Evolutionary conservation across 1,284 basidiomycete genomes (phyloP).

Genomic region (Heimioporus punctisporus): DNA sequence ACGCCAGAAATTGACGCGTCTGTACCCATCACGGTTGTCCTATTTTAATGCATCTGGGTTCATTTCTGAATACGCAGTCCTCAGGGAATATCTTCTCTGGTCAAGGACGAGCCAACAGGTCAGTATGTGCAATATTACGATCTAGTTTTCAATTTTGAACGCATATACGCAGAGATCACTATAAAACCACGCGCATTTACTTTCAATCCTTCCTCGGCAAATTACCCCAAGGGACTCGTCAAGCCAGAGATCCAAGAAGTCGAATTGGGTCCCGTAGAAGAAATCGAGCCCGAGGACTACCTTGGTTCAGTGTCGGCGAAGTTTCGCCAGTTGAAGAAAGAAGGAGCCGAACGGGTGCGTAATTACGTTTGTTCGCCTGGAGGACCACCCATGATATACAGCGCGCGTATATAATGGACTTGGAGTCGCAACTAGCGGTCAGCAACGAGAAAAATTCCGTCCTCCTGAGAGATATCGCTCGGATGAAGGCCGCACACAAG

Average conservation of each 20-base stretch:
- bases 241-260: slow-evolving; percentile 10
- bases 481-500: slow-evolving; percentile 16
- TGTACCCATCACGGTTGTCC: too few species aligned
- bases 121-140: slow-evolving; percentile 28
- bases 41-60: too few species aligned
- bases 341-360: slow-evolving; percentile 17
- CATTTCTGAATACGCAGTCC: neutral
- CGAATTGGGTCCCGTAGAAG: neutral
- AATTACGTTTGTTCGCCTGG: too few species aligned
- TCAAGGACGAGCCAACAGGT: slow-evolving; percentile 20
- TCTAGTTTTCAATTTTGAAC: neutral
- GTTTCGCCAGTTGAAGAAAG: slow-evolving; percentile 4
- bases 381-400: slow-evolving; percentile 5
- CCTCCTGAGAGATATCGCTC: slow-evolving; percentile 16
- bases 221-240: slow-evolving; percentile 4
- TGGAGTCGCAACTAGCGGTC: slow-evolving; percentile 20
- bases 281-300: neutral
- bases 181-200: slow-evolving; percentile 3
- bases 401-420: slow-evolving; percentile 16
- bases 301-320: neutral
- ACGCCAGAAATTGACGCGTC: slow-evolving; percentile 4
- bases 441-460: slow-evolving; percentile 17
- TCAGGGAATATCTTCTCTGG: slow-evolving; percentile 14
- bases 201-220: slow-evolving; percentile 5
- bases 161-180: slow-evolving; percentile 17